Base-by-base conservation (phyloP, 2,329 filamentous ascomycete species). In the Diplodia intermedia region DNA sequence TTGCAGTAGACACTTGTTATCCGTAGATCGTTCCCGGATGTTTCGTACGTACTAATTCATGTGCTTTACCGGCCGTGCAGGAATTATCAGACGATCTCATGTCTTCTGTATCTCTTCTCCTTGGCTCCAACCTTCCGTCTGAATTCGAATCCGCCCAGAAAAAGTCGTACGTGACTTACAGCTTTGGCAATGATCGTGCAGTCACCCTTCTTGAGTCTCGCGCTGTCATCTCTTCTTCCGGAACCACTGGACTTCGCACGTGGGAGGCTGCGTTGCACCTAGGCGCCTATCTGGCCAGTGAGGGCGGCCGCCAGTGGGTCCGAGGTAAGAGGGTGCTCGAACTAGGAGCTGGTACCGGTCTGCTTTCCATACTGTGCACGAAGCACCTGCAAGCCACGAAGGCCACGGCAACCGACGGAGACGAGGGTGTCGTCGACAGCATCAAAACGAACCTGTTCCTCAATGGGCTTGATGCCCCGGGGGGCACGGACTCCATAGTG, bases 71-170 rank as follows among this genome's bases (percentile, higher is more conserved):
- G 71, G 69, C 70, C 72, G 66, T 71, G 71, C 80, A 97, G 94
- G 93, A 90, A 78, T 89, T 97, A 56, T 93, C 90, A 70, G 92
- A 97, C 79, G 85, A 90, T 78, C 86, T 97, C 73, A 91, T 94
- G 86, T 83, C 84, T 67, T 82, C 84, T 47, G 85, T 96, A 72
- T 88, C 89, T 66, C 79, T 83, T 69, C 84, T 95, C 29, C 84
- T 96, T 68, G 83, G 85, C 23, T 83, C 85, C 36, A 86, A 88
- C 18, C 79, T 91, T 18, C 88, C 86, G n/a, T 84, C 88, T 23
- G 89, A 93, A 75, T 77, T 85, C 31, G 81, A 84, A 49, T 86
- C 89, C 67, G 91, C 88, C 29, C 92, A 94, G 79, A 86, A 88
- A 73, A 91, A 91, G 76, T 88, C 88, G 38, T 90, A 90, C 75